Evolutionary conservation across 805 yeast genomes (phyloP).

Genomic region (Spathaspora hagerdaliae): DNA sequence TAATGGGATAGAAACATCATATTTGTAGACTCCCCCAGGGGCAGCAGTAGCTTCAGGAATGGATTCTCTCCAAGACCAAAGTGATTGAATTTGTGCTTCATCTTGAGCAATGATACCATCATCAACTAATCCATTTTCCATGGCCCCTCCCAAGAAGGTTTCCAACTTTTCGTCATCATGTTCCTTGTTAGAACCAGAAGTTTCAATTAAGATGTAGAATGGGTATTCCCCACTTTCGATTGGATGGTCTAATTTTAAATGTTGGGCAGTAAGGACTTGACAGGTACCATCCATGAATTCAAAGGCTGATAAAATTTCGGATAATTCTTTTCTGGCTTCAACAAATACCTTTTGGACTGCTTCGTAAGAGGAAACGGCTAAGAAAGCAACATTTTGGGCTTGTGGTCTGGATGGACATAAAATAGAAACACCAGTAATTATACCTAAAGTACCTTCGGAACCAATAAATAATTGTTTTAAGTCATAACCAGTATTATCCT

Average conservation of each 20-base stretch:
- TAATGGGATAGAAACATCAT: constrained; percentile 91
- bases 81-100: constrained; percentile 73
- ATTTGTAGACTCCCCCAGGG: constrained; percentile 94
- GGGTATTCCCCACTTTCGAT: constrained; percentile 75
- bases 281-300: constrained; percentile 86
- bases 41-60: constrained; percentile 84
- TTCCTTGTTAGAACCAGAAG: constrained; percentile 90
- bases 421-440: constrained; percentile 85
- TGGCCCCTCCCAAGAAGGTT: constrained; percentile 71
- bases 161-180: constrained; percentile 93
- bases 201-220: constrained; percentile 88
- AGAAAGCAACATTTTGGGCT: constrained; percentile 80
- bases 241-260: constrained; percentile 66
- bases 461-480: constrained; percentile 91
- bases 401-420: constrained; percentile 87
- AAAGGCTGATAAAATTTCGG: constrained; percentile 87
- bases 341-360: constrained; percentile 80
- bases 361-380: constrained; percentile 78
- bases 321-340: constrained; percentile 70
- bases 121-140: constrained; percentile 79
- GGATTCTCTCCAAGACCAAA: constrained; percentile 96
- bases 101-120: constrained; percentile 98
- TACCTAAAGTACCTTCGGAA: constrained; percentile 87
- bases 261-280: constrained; percentile 58
- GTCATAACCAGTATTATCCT: constrained; percentile 95